Evolutionary conservation across 2,329 filamentous ascomycete species (phyloP).

Genomic region (Claviceps pazoutovae): DNA sequence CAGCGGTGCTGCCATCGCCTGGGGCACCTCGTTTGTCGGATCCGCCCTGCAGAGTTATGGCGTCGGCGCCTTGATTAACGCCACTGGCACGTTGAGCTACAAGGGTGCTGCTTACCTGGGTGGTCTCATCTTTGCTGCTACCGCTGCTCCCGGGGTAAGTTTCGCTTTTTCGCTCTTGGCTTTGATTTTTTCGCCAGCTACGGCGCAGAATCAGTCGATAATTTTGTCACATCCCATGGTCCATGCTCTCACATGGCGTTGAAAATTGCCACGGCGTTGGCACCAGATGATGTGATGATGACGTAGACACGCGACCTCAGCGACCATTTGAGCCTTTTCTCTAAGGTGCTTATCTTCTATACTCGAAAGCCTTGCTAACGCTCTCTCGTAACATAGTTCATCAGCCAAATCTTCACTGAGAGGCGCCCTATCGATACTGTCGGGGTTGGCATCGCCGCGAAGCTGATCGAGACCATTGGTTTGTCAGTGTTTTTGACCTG

Average conservation of each 20-base stretch:
- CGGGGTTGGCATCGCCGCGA: slow-evolving; percentile 69
- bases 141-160: slow-evolving; percentile 69
- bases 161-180: neutral
- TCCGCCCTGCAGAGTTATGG: slow-evolving; percentile 82
- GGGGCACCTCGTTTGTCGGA: slow-evolving; percentile 80
- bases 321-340: neutral
- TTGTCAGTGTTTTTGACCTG: slow-evolving; percentile 86
- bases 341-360: neutral
- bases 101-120: slow-evolving; percentile 95
- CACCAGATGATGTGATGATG: neutral
- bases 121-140: slow-evolving; percentile 79
- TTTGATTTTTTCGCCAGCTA: neutral
- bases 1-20: slow-evolving; percentile 71
- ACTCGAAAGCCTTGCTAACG: neutral
- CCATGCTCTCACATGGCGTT: neutral
- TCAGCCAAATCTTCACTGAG: slow-evolving; percentile 77
- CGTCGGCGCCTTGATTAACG: slow-evolving; percentile 82
- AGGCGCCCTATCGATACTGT: slow-evolving; percentile 85
- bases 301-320: neutral
- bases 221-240: neutral
- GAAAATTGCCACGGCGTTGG: neutral
- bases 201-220: neutral
- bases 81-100: slow-evolving; percentile 87
- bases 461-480: slow-evolving; percentile 85
- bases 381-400: slow-evolving; percentile 42